Conservation (phyloP, 139 green algal genomes). For the Nannochloris sp. region DNA sequence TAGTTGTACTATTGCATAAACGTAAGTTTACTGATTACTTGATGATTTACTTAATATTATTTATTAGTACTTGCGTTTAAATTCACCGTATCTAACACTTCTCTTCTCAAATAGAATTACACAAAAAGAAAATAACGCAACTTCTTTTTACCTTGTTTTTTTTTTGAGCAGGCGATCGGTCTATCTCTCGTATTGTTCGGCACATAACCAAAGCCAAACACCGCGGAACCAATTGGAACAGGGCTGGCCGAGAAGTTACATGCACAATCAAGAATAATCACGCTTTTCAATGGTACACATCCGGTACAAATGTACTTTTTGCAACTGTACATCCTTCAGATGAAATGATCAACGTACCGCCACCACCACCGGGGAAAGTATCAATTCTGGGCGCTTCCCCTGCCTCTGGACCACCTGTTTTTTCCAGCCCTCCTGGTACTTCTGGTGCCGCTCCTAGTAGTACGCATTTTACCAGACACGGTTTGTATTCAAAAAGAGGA, state of each 20-base stretch:
- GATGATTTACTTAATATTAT: not conserved
- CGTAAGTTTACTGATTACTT: too few species aligned
- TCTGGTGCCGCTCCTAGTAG: too few species aligned
- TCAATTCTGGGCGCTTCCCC: too few species aligned
- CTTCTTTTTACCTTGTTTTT: not conserved
- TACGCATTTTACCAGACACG: too few species aligned
- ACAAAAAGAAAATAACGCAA: too few species aligned
- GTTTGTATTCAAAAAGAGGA: too few species aligned
- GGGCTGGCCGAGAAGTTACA: not conserved
- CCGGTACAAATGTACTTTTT: not conserved
- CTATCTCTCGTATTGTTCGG: not conserved
- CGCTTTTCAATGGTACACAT: not conserved
- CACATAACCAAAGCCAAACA: not conserved
- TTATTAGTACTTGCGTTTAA: not conserved
- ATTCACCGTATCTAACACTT: not conserved
- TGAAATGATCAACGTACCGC: not conserved
- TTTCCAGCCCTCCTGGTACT: too few species aligned
- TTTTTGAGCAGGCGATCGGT: not conserved
- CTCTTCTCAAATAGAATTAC: too few species aligned
- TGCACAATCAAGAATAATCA: not conserved
- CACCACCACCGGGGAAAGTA: too few species aligned
- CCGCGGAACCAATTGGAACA: not conserved
- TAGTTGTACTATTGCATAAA: not conserved
- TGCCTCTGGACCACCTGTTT: too few species aligned
- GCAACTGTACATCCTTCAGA: not conserved